A percentile compares a stretch with the other conserved stretches of the same genome.
These are phyloP conservation scores for Styphnolobium japonicum DNA, from an alignment of 306 rosid genomes.

Conservation along the genomic window DNA sequence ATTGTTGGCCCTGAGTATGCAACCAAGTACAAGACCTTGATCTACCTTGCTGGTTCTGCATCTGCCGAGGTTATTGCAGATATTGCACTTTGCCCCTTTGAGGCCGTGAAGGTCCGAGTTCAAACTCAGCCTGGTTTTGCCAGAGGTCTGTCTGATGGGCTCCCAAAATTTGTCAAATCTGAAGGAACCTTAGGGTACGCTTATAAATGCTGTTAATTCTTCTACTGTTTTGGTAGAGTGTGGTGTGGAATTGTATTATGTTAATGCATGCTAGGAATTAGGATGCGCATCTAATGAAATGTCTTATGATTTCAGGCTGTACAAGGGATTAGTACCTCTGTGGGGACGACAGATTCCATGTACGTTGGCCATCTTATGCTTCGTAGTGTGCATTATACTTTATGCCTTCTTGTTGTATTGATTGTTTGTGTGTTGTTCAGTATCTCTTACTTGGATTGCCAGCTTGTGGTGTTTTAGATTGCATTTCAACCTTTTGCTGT, in stretches of 20 bases:
- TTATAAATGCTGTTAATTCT: background rate
- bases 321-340: conserved; percentile 94
- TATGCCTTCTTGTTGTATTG: background rate
- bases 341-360: conserved; percentile 99
- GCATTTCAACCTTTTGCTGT: background rate
- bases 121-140: conserved; percentile 99
- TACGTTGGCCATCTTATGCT: conserved; percentile 38
- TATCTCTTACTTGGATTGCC: background rate
- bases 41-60: conserved; percentile 98
- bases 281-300: conserved; percentile 21
- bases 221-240: background rate
- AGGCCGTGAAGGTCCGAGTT: conserved; percentile 96
- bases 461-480: background rate
- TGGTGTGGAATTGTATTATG: background rate
- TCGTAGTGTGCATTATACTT: background rate
- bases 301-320: conserved; percentile 60
- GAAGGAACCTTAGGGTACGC: conserved; percentile 89
- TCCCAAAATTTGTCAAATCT: conserved; percentile 83
- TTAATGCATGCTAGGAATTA: background rate
- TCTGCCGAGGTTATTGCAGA: conserved; percentile 98
- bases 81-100: conserved; percentile 91
- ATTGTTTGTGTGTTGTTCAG: background rate
- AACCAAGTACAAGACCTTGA: conserved; percentile 92
- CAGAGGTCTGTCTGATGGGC: conserved; percentile 84
- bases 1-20: conserved; percentile 95